Base-by-base conservation (phyloP, 2,329 filamentous ascomycete genomes). In the Elsinoe batatas region DNA sequence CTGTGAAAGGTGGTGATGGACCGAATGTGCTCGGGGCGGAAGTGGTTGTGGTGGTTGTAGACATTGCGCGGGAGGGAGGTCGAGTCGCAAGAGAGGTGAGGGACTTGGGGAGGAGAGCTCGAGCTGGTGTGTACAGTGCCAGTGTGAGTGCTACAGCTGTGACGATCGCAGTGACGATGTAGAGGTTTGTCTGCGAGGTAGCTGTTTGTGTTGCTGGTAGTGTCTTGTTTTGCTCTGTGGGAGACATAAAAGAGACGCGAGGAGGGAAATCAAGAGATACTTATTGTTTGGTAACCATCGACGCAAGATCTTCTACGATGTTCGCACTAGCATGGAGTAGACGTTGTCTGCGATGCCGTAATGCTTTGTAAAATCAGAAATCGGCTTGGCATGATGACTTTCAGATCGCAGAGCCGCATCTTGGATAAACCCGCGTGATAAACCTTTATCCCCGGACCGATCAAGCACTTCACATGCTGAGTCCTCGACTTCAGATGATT, bases 1-100 rank as follows among this genome's bases (percentile, higher is more conserved):
- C 85, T 64, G 86, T 87, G 63, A 74, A 64, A 56, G 54, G 58
- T 1, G 61, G 57, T 18, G 61, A 54, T 58, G 58, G 56, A 43
- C 43, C 40, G 33, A 58, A 51, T 11, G 56, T 33, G 5, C 44
- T 30, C 58, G 5, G 44, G 38, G 61, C 62, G 12, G 61, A 56
- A 43, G 61, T 62, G n/a, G 62, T 60, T 6, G 62, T 56, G 22
- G 67, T 64, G n/a, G 68, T 68, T n/a, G 71, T 64, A 20, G 64
- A 67, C 69, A 74, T 74, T 59, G 67, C 64, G 60, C 69, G 68
- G 33, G 64, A 53, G 12, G 59, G 55, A 6, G 44, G 51, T 26
- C 51, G 30, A 53, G 63, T 54, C 17, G 57, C 51, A 22, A 64
- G 44, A 56, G 66, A 70, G n/a, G 63, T 56, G 43, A 70, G 56